phyloP scores from a whole-genome alignment of 2,329 filamentous ascomycete species.

The Phaeophleospora eucalypticola region DNA sequence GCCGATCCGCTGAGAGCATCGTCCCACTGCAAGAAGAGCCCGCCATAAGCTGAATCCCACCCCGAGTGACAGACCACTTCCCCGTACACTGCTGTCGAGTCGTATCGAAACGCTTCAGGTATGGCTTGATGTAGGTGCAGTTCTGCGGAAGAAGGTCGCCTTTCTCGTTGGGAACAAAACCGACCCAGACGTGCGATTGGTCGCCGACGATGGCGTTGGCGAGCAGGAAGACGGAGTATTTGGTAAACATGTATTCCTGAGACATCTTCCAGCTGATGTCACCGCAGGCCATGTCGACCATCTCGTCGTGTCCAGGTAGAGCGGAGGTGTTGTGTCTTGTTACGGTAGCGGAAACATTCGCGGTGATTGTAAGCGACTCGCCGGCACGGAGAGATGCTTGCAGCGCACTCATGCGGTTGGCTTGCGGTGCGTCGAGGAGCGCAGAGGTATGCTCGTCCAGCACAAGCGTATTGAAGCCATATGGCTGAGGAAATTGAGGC shows the following conservation, averaged over 20 bases:
- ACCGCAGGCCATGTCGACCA: background rate
- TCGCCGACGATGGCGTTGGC: background rate
- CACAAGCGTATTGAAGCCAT: background rate
- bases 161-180: background rate
- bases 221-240: background rate
- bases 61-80: background rate
- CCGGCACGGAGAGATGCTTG: background rate
- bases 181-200: conserved; percentile 1
- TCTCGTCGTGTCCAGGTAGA: background rate
- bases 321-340: background rate
- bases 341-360: background rate
- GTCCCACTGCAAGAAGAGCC: background rate
- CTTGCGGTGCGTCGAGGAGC: background rate
- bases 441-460: background rate
- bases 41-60: background rate
- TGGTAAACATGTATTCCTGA: background rate
- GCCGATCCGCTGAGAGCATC: background rate
- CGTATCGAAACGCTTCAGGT: conserved; percentile 1
- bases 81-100: background rate
- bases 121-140: background rate
- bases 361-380: background rate
- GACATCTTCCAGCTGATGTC: background rate
- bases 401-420: background rate
- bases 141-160: background rate
- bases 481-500: background rate